These are phyloP conservation scores for Sporopachydermia lactativora DNA, from an alignment of 805 yeast species.

Conservation along the genomic window DNA sequence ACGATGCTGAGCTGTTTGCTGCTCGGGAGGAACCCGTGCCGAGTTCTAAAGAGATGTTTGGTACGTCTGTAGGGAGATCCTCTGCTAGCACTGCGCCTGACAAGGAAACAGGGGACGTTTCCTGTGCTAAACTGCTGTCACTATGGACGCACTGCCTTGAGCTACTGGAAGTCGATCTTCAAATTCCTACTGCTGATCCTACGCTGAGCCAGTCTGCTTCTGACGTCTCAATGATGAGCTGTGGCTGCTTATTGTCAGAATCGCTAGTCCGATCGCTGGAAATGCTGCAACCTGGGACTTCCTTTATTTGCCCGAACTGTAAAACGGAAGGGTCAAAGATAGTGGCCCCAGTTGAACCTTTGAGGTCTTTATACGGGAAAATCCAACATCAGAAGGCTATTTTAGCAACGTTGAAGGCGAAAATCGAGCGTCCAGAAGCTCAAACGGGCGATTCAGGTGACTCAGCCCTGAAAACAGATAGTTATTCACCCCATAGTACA, in stretches of 20 bases:
- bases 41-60: too few species aligned
- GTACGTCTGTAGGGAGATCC: too few species aligned
- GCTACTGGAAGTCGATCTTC: background rate
- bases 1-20: too few species aligned
- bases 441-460: conserved; percentile 9
- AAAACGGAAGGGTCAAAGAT: background rate
- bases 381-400: background rate
- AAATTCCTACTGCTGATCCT: conserved; percentile 4
- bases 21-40: too few species aligned
- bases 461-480: conserved; percentile 6
- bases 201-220: conserved; percentile 12
- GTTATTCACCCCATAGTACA: background rate
- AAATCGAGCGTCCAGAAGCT: conserved; percentile 12
- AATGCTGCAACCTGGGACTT: conserved; percentile 9
- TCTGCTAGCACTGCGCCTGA: too few species aligned
- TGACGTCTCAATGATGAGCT: conserved; percentile 20
- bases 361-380: background rate
- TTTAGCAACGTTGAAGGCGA: background rate
- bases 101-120: too few species aligned
- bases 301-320: conserved; percentile 15
- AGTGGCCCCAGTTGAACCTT: background rate
- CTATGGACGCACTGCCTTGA: conserved; percentile 4
- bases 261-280: conserved; percentile 10
- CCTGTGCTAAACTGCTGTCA: conserved; percentile 3
- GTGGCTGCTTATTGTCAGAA: conserved; percentile 24